Percentiles rank a stretch among this genome's conserved stretches.
Evolutionary conservation across 352 stramenopile species (phyloP).

Genomic region (Phytophthora aleatoria): DNA sequence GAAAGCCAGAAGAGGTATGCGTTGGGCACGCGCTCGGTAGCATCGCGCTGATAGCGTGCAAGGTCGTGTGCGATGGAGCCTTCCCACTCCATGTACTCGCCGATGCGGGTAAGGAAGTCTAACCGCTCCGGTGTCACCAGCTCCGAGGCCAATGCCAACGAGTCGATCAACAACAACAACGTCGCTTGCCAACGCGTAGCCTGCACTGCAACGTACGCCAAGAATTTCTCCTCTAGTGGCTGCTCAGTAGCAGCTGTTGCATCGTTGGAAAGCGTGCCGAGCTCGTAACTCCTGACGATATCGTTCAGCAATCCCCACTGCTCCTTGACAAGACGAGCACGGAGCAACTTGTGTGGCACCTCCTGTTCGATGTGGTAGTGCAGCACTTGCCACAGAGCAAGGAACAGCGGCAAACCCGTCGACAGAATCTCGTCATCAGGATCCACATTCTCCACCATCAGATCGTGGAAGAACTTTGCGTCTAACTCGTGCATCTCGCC

Average conservation of each 20-base stretch:
- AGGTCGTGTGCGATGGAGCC: conserved; percentile 83
- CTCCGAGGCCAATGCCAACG: conserved; percentile 61
- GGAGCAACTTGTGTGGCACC: conserved; percentile 62
- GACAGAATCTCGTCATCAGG: conserved; percentile 65
- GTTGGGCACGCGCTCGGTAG: conserved; percentile 71
- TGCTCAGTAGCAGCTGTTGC: conserved; percentile 6
- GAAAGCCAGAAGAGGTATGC: conserved; percentile 80
- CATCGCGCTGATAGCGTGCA: conserved; percentile 65
- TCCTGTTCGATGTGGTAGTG: conserved; percentile 89
- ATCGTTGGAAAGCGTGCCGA: conserved; percentile 27
- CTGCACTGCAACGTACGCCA: conserved; percentile 69
- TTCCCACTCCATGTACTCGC: conserved; percentile 88
- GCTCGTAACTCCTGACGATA: conserved; percentile 75
- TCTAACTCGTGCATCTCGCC: conserved; percentile 48
- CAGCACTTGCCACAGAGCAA: conserved; percentile 81
- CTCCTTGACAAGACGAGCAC: conserved; percentile 59
- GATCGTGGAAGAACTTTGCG: conserved; percentile 40
- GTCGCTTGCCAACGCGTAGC: conserved; percentile 84
- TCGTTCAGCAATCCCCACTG: conserved; percentile 63
- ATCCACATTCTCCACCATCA: conserved; percentile 55
- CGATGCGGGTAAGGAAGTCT: conserved; percentile 64
- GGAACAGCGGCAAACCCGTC: conserved; percentile 74
- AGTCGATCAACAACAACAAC: conserved; percentile 81
- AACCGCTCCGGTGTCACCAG: conserved; percentile 63
- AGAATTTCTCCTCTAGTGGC: conserved; percentile 41